Evolutionary conservation across 768 basidiomycete species (phyloP), one percentile per base, ranked within the genome.

Genomic region (Leccinum fibrillosum): DNA sequence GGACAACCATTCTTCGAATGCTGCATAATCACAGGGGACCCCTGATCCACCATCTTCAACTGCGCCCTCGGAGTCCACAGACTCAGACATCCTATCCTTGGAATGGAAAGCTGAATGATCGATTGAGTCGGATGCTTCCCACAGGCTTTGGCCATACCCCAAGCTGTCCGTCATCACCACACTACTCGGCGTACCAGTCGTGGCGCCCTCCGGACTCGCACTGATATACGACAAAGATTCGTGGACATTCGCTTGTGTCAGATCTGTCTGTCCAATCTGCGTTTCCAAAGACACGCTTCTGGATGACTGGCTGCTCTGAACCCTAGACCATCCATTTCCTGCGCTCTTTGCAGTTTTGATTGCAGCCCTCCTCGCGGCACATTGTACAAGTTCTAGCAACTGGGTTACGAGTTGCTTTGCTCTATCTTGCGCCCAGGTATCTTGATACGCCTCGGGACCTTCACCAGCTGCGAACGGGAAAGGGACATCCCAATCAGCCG

Each of bases 401-500:
- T 91, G 84, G 3, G 78, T 73, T 15, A 89, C 75, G 34, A 92
- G 74, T 63, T 82, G 82, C 59, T 82, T 83, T 5, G 82, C 80
- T 28, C 89, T 81, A 35, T 86, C 80, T 49, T 73, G 78, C 60
- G 85, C 81, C 90, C 90, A 91, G 26, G 75, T 85, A 53, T 76
- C 69, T 9, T 72, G 77, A 69, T 92, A 92, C n/a, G 77, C 75
- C 17, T 79, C 68, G 2, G 90, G 88, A 2, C 87, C 90, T 62
- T 92, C 86, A 28, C 88, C 90, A 50, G 78, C 42, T 70, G 72
- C 68, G 61, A 92, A 92, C 6, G 90, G 90, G 69, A 86, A 92
- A 0, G 90, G 90, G 0, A 92, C 82, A 63, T 91, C 89, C 90
- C 90, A 92, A 66, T 91, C 89, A 1, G 71, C 78, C 1, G 90